Conservation (phyloP, 2,329 filamentous ascomycete genomes). For the Stagonosporopsis rhizophila region DNA sequence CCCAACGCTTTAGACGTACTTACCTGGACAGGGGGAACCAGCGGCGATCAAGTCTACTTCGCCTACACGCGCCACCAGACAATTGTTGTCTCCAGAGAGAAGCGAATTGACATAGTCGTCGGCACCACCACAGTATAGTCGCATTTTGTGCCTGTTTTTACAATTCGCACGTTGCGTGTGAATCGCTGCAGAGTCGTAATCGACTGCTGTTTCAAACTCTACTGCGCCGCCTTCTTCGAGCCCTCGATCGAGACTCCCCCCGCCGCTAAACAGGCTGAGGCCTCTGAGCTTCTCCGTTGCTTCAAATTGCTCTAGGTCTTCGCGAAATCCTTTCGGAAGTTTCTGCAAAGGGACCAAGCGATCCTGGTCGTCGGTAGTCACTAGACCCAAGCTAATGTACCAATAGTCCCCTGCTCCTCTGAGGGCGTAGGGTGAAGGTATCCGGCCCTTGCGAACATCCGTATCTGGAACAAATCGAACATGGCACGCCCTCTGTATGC, state of each 20-base stretch:
- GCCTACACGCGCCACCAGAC: conserved; percentile 63
- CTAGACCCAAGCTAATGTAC: conserved; percentile 59
- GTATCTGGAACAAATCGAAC: conserved; percentile 62
- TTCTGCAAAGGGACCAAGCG: conserved; percentile 17
- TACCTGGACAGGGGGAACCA: conserved; percentile 74
- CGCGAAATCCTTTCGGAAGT: conserved; percentile 39
- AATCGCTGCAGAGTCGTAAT: conserved; percentile 68
- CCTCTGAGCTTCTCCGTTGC: conserved; percentile 48
- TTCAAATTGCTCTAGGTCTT: conserved; percentile 64
- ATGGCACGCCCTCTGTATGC: conserved; percentile 64
- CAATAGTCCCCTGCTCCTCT: conserved; percentile 72
- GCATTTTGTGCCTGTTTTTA: conserved; percentile 48
- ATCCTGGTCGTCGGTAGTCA: conserved; percentile 12
- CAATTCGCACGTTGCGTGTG: conserved; percentile 77
- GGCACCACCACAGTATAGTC: conserved; percentile 74
- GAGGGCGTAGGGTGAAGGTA: conserved; percentile 70
- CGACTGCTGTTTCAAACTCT: conserved; percentile 71
- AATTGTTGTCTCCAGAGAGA: conserved; percentile 55
- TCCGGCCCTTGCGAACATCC: conserved; percentile 39
- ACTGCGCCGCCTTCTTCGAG: conserved; percentile 75
- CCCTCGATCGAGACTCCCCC: conserved; percentile 78
- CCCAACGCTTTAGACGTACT: not conserved
- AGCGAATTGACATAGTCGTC: conserved; percentile 69
- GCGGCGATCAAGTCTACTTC: conserved; percentile 73
- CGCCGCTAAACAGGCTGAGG: conserved; percentile 78